Evolutionary conservation across 176 grass and related monocot species (phyloP).

Genomic region (maize (Zea mays)): DNA sequence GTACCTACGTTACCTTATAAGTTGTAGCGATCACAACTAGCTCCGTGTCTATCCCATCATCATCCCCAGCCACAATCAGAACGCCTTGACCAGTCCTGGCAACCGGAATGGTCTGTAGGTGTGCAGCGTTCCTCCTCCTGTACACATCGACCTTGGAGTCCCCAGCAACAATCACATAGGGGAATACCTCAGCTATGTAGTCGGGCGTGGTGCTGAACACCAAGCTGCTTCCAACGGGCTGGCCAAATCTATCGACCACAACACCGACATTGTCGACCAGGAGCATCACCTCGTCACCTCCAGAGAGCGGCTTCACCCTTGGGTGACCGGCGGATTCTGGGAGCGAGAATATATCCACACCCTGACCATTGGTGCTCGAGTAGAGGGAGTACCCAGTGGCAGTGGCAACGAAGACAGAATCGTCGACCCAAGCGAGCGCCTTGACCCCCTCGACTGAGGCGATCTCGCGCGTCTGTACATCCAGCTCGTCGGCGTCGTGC

Average conservation of each 20-base stretch:
- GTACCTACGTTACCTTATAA: constrained; percentile 98
- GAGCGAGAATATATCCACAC: constrained; percentile 61
- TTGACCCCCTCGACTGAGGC: constrained; percentile 61
- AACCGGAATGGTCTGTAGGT: constrained; percentile 59
- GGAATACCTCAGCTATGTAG: constrained; percentile 62
- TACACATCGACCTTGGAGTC: constrained; percentile 70
- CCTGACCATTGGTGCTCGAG: constrained; percentile 36
- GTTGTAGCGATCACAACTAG: constrained; percentile 67
- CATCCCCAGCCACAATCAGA: constrained; percentile 62
- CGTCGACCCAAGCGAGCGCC: constrained; percentile 67
- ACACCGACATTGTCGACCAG: constrained; percentile 91
- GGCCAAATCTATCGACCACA: constrained; percentile 50
- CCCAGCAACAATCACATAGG: constrained; percentile 69
- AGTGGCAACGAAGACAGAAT: constrained; percentile 68
- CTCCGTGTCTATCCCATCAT: constrained; percentile 37
- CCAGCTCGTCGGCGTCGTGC: constrained; percentile 53
- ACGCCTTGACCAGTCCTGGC: constrained; percentile 40
- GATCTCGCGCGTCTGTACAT: constrained; percentile 68
- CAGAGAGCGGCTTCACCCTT: constrained; percentile 64
- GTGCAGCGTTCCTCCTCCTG: constrained; percentile 65
- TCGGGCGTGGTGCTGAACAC: constrained; percentile 67
- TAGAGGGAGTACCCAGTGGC: constrained; percentile 61
- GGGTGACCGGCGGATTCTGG: constrained; percentile 63
- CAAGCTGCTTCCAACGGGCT: constrained; percentile 74
- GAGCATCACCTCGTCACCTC: constrained; percentile 64